Evolutionary conservation across 1,139 yeast genomes (phyloP).

Genomic region (Candida pseudoviswanathii): DNA sequence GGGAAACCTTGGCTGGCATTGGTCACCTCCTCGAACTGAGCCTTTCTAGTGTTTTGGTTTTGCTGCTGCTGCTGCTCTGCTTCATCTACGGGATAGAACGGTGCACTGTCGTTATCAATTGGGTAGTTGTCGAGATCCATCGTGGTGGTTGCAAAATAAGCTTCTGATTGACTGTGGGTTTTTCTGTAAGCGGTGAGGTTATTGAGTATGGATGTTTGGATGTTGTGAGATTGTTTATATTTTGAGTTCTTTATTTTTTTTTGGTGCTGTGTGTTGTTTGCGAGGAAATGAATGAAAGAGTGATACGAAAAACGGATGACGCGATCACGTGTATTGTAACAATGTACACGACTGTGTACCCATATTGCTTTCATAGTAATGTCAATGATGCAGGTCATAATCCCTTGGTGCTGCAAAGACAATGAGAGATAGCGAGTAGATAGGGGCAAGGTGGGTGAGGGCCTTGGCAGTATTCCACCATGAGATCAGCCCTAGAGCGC

Average conservation of each 20-base stretch:
- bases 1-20: too few relatives aligned
- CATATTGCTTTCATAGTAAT: too few relatives aligned
- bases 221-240: not conserved
- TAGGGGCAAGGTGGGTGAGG: too few relatives aligned
- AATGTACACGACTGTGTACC: not conserved
- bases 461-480: too few relatives aligned
- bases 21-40: not conserved
- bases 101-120: too few relatives aligned
- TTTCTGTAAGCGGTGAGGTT: not conserved
- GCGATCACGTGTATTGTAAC: not conserved
- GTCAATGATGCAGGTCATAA: too few relatives aligned
- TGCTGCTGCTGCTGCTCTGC: not conserved
- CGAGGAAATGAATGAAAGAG: not conserved
- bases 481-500: too few relatives aligned
- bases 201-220: conserved; percentile 3
- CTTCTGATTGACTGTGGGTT: not conserved
- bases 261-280: not conserved
- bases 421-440: too few relatives aligned
- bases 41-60: not conserved
- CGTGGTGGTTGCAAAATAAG: conserved; percentile 3
- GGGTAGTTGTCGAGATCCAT: not conserved
- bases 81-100: too few relatives aligned
- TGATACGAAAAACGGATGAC: not conserved
- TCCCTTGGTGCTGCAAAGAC: too few relatives aligned
- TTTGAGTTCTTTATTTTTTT: not conserved